Evolutionary conservation across 2,329 filamentous ascomycete species (phyloP).

Genomic region (Trichoderma lentiforme): DNA sequence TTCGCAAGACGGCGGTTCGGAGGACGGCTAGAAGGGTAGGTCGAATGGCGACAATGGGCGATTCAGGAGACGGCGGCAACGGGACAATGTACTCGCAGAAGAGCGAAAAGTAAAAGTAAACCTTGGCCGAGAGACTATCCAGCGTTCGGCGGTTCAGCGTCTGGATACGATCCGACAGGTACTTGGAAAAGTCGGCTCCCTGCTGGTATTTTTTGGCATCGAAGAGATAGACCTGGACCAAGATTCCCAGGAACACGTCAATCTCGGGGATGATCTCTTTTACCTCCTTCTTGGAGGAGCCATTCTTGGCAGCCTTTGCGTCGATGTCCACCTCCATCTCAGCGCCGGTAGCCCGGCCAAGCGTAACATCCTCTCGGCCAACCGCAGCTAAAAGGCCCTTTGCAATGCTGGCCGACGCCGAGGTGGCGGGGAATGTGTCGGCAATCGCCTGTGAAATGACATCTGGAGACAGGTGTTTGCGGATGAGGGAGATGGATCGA

Average conservation of each 20-base stretch:
- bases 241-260: conserved; percentile 82
- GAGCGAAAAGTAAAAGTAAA: conserved; percentile 96
- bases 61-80: conserved; percentile 82
- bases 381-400: conserved; percentile 69
- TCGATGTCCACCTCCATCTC: conserved; percentile 75
- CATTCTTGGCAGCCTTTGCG: conserved; percentile 51
- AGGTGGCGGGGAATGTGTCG: conserved; percentile 68
- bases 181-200: conserved; percentile 80
- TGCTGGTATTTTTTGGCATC: conserved; percentile 78
- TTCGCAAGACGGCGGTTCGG: conserved; percentile 90
- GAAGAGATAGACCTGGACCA: conserved; percentile 82
- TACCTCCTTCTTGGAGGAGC: conserved; percentile 56
- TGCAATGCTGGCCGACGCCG: conserved; percentile 60
- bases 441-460: conserved; percentile 77
- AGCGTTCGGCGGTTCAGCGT: conserved; percentile 88
- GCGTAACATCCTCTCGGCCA: conserved; percentile 61
- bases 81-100: conserved; percentile 91
- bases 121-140: conserved; percentile 89
- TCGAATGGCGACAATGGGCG: conserved; percentile 80
- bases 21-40: conserved; percentile 83
- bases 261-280: conserved; percentile 84
- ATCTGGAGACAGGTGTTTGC: conserved; percentile 82
- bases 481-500: conserved; percentile 90
- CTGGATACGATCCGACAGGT: conserved; percentile 80
- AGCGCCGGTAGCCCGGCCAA: conserved; percentile 53